Evolutionary conservation across 495 filamentous ascomycete species (phyloP).

Genomic region (Penicillium paxilli): DNA sequence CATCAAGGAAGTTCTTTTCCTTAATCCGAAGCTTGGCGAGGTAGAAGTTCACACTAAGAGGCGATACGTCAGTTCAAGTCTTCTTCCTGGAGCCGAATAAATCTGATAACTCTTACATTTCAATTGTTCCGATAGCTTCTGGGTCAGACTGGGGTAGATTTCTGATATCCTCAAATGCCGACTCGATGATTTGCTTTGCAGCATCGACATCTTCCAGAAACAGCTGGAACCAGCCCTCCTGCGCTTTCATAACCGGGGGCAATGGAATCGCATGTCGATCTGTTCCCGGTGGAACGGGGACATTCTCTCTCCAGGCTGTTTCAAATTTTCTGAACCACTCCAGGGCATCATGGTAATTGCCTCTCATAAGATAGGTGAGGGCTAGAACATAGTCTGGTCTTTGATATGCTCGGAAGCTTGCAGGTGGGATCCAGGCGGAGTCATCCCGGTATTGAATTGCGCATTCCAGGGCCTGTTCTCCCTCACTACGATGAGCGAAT

Average conservation of each 20-base stretch:
- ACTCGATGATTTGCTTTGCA: not conserved
- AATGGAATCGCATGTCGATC: not conserved
- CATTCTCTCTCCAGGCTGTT: not conserved
- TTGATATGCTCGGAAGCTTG: not conserved
- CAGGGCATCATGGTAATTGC: not conserved
- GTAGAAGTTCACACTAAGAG: not conserved
- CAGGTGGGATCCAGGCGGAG: not conserved
- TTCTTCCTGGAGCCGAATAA: not conserved
- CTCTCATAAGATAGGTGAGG: not conserved
- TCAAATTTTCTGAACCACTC: not conserved
- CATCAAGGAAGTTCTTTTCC: not conserved
- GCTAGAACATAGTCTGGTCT: not conserved
- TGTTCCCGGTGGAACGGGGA: not conserved
- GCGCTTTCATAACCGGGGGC: not conserved
- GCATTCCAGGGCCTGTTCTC: not conserved
- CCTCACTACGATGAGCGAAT: not conserved
- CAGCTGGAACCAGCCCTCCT: not conserved
- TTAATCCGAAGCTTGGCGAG: not conserved
- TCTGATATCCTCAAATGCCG: not conserved
- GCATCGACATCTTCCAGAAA: not conserved
- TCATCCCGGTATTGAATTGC: not conserved
- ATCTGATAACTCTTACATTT: not conserved
- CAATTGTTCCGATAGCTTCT: not conserved
- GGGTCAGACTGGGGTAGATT: not conserved
- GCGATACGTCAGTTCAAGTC: not conserved